Evolutionary conservation across 2,329 filamentous ascomycete species (phyloP), one percentile per base, ranked within the genome.

Genomic region (Ophiostoma sp.): DNA sequence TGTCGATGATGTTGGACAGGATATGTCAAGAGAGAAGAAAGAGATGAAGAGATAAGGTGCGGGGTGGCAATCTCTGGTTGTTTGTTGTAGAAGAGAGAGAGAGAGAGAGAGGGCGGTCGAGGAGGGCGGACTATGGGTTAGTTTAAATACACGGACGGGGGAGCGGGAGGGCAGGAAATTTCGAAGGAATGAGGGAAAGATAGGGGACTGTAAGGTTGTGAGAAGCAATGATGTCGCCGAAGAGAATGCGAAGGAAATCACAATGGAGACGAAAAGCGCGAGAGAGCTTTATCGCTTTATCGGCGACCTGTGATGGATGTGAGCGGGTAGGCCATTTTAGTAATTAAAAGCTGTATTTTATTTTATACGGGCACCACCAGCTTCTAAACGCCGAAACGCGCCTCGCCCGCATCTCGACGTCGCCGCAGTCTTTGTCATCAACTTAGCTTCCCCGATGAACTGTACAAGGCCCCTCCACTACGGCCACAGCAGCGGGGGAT

Each of bases 201-300:
- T 65, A 65, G 35, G 62, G 62, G 62, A 65, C 31, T 36, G 60
- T 64, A 4, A 60, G 31, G 23, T 15, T 8, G 57, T 62, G 57
- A 62, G 57, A 62, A 36, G 60, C 3, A 36, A 4, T n/a, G 15
- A 23, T 39, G 35, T 65, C 62, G 62, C 20, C 62, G 62, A 65
- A 64, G 33, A 36, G 1, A 11, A n/a, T 4, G 23, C 4, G 31
- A 20, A 68, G 23, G 3, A 44, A 39, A 35, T 17, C 60, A 23
- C 27, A n/a, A 20, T 27, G 52, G 11, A n/a, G 54, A 23, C 4
- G 39, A 52, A n/a, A 57, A 57, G 66, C 44, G 5, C 17, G 44
- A 48, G 52, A 23, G 3, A 57, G 52, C 52, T 57, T 31, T 64
- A 64, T 64, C 35, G 52, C n/a, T 57, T 31, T 64, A 64, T 64